A percentile compares a stretch with the other conserved stretches of the same genome.
phyloP scores from a whole-genome alignment of 495 filamentous ascomycete genomes.

The Talaromyces wortmannii region DNA sequence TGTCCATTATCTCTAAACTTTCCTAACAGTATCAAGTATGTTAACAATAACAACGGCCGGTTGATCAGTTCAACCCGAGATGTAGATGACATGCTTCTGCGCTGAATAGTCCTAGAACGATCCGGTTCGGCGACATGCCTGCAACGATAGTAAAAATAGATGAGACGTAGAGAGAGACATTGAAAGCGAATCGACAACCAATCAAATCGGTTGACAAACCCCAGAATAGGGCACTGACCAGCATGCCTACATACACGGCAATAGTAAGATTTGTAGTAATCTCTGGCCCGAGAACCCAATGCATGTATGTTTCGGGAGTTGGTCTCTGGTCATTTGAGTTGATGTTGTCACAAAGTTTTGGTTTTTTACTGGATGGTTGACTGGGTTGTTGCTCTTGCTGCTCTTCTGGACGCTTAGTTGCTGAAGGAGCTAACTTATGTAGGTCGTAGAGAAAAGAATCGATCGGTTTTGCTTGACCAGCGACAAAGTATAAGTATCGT shows the following conservation, averaged over 20 bases:
- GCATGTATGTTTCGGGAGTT: neutral
- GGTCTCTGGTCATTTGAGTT: neutral
- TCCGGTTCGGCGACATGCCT: slow-evolving; percentile 29
- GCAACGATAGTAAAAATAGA: slow-evolving; percentile 42
- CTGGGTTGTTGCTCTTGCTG: neutral
- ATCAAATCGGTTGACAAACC: slow-evolving; percentile 45
- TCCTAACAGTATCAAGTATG: too few species aligned
- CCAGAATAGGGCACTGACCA: slow-evolving; percentile 48
- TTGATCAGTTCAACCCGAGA: too few species aligned
- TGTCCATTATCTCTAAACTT: too few species aligned
- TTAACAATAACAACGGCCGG: too few species aligned
- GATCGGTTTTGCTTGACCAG: neutral
- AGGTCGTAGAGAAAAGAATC: neutral
- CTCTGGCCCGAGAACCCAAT: neutral
- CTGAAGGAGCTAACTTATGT: neutral
- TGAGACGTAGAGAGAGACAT: slow-evolving; percentile 38
- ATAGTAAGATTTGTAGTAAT: neutral
- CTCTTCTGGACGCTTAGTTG: neutral
- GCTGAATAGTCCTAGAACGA: too few species aligned
- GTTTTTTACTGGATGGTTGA: neutral
- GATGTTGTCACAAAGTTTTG: neutral
- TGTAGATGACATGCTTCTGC: too few species aligned
- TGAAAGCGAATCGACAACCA: slow-evolving; percentile 46
- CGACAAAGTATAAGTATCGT: neutral
- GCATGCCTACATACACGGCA: slow-evolving; percentile 36